Base-by-base conservation (phyloP, 2,329 filamentous ascomycete species). In the Harringtonia lauricola region DNA sequence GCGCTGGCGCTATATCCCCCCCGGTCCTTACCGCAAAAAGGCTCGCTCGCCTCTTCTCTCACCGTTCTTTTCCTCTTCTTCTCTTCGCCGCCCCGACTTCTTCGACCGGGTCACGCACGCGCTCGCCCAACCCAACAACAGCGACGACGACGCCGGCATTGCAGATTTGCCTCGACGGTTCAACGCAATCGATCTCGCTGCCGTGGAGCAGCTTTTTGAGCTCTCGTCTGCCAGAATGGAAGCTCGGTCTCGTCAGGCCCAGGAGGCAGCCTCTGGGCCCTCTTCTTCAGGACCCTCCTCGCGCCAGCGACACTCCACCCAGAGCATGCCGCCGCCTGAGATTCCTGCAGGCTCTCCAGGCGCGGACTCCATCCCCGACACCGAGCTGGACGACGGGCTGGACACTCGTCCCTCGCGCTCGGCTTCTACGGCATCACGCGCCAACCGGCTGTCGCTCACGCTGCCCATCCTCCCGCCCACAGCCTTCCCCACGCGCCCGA, bases 361-460 rank as follows among this genome's bases (percentile, higher is more conserved):
- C 12, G 39, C 42, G 17, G 31, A 29, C 31, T 14, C 40, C 17
- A 22, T 30, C 13, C 10, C 36, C 18, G 37, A 26, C 2, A 41
- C 21, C 18, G 42, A 36, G 5, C 12, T 31, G 22, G 65, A 65
- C 45, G 66, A 70, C 46, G 55, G 55, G 10, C 55, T 60, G 14
- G 59, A 64, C 36, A 64, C 64, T 35, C 69, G 71, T 33, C 68
- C 68, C 9, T 63, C 66, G 42, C 70, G 72, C 29, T 74, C 73
- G 14, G 67, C 67, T 15, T 77, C 75, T 6, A 65, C 67, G 22
- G 62, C 71, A 14, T 74, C 72, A 18, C 65, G 75, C 30, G 69
- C 69, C 24, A 77, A 80, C 54, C 65, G 76, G 43, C 66, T 81
- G 18, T 80, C 76, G 1, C 61, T 81, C 22, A 79, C 75, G 1